A percentile compares a stretch with the other conserved stretches of the same genome.
phyloP scores from a whole-genome alignment of 768 basidiomycete species.

The Baorangia bicolor region DNA sequence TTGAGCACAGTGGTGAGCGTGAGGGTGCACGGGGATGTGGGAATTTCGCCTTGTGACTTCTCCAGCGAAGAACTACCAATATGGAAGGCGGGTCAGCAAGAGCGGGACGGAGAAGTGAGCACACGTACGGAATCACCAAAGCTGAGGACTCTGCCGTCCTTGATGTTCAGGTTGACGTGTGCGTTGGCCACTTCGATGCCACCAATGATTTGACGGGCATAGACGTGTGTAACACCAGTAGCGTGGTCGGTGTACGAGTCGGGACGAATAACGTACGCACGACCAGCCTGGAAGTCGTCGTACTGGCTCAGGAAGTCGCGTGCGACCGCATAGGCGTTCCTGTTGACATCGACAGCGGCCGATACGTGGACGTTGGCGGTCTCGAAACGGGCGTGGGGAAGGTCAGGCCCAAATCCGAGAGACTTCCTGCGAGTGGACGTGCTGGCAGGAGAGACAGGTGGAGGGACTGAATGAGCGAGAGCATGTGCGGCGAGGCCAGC shows the following conservation, averaged over 20 bases:
- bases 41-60: conserved; percentile 30
- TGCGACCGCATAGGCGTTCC: conserved; percentile 63
- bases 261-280: conserved; percentile 60
- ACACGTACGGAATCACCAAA: conserved; percentile 81
- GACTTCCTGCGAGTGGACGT: conserved; percentile 62
- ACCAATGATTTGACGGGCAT: conserved; percentile 79
- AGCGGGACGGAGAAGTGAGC: neutral
- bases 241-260: conserved; percentile 86
- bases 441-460: conserved; percentile 1
- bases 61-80: conserved; percentile 73
- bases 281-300: conserved; percentile 34
- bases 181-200: conserved; percentile 89
- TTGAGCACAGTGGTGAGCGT: conserved; percentile 52
- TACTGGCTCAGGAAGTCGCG: conserved; percentile 51
- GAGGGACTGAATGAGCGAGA: conserved; percentile 41
- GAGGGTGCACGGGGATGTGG: conserved; percentile 42
- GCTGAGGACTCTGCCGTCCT: conserved; percentile 78
- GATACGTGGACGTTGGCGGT: conserved; percentile 40
- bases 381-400: conserved; percentile 68
- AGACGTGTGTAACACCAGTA: conserved; percentile 88
- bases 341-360: conserved; percentile 38
- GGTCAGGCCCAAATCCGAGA: conserved; percentile 82
- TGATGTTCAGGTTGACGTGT: conserved; percentile 92
- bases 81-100: conserved; percentile 6
- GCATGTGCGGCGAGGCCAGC: conserved; percentile 59